These are phyloP conservation scores for Hymenoscyphus occultus DNA, from an alignment of 2,329 filamentous ascomycete genomes.

Conservation along the genomic window DNA sequence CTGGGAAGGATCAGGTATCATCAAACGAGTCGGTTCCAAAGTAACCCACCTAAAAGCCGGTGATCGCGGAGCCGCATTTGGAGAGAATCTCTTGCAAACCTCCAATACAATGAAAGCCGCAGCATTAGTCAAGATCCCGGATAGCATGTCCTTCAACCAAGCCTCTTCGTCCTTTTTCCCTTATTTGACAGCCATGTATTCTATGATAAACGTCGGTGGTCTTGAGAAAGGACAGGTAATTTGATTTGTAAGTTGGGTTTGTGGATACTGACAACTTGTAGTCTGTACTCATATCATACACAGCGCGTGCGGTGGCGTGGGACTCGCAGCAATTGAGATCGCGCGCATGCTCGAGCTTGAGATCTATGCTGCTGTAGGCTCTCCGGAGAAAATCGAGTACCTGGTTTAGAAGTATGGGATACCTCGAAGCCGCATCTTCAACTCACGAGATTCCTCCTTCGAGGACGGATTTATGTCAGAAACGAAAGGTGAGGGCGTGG, in stretches of 20 bases:
- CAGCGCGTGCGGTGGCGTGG: constrained; percentile 34
- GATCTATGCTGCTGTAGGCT: constrained; percentile 29
- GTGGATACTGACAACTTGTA: background rate
- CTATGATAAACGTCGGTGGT: constrained; percentile 10
- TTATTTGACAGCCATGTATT: constrained; percentile 9
- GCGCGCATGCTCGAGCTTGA: constrained; percentile 31
- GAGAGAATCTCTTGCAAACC: constrained; percentile 25
- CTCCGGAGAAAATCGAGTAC: constrained; percentile 13
- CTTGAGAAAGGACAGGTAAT: constrained; percentile 12
- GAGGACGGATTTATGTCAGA: constrained; percentile 17
- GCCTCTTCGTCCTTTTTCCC: constrained; percentile 35
- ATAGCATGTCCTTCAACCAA: constrained; percentile 42
- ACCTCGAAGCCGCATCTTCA: constrained; percentile 10
- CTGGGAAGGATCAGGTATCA: constrained; percentile 26
- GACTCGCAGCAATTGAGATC: constrained; percentile 36
- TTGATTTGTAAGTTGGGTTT: background rate
- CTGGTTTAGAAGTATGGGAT: constrained; percentile 7
- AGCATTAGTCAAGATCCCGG: constrained; percentile 41
- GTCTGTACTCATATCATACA: constrained; percentile 32
- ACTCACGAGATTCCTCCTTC: constrained; percentile 21
- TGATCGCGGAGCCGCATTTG: constrained; percentile 35
- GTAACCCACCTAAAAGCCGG: constrained; percentile 28
- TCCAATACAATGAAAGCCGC: background rate
- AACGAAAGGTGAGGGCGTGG: constrained; percentile 28
- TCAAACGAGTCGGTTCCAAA: constrained; percentile 29